Base-by-base conservation (phyloP, 2,329 filamentous ascomycete species). In the Claviceps quebecensis region DNA sequence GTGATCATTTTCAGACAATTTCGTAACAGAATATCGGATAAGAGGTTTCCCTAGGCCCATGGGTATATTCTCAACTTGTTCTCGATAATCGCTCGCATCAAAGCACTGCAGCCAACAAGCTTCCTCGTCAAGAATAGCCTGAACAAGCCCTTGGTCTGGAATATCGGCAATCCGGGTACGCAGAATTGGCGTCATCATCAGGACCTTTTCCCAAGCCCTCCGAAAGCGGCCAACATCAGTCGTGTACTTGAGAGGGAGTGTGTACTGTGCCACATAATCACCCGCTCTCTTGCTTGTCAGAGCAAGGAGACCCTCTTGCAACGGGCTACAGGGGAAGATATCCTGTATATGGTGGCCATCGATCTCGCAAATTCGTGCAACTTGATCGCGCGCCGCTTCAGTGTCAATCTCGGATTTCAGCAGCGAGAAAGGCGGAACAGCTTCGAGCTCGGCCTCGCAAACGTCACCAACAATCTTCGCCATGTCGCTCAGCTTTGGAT, bases 121-220 rank as follows among this genome's bases (percentile, higher is more conserved):
- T 17, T 61, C 57, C 49, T 67, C 64, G 17, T 63, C 63, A 23
- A 71, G 54, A 16, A 73, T 65, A 1, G 67, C 66, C 54, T 73
- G 70, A 54, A 70, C 60, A 5, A 72, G 60, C 13, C 70, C 69
- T 22, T 61, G 60, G 3, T 37, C 45, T 3, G 40, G 45, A 9
- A 54, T 43, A 29, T 51, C 50, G 13, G 51, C 52, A 37, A 56
- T 51, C 2, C 48, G 48, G 3, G 54, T 56, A 4, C 54, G 50
- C 34, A 56, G 16, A 22, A 56, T 50, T 29, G 52, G 48, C 23
- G 51, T 51, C 29, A 36, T 36, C 19, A 44, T 45, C 11, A 53
- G 36, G 4, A 53, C 46, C 5, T 47, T 39, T 22, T 52, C 54
- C 54, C 54, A 56, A 17, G 54, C 45, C 13, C 7, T 45, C 8